phyloP scores from a whole-genome alignment of 2,329 filamentous ascomycete species.

The Alternaria ethzedia region DNA sequence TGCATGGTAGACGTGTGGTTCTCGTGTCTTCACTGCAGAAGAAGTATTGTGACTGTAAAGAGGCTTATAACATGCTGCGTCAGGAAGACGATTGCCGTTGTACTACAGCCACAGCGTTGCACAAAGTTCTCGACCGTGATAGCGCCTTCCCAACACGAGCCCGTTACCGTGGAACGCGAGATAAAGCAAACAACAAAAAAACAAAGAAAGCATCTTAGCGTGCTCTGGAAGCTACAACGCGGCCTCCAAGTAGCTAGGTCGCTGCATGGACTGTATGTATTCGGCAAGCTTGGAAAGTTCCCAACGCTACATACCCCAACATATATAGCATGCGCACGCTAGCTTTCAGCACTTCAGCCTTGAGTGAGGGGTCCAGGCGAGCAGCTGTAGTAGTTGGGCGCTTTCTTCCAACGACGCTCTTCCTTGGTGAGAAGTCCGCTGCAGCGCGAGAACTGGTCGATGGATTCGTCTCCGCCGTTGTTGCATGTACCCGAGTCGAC shows the following conservation, averaged over 20 bases:
- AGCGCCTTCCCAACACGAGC: background rate
- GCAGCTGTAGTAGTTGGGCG: slow-evolving; percentile 2
- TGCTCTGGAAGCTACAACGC: background rate
- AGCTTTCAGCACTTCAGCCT: background rate
- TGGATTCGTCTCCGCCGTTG: background rate
- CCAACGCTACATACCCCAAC: background rate
- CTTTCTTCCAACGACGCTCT: background rate
- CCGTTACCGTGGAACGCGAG: background rate
- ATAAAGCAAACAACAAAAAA: background rate
- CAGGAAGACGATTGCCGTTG: background rate
- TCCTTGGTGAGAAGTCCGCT: background rate
- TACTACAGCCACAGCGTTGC: background rate
- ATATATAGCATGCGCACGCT: background rate
- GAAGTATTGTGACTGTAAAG: background rate
- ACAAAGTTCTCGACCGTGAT: background rate
- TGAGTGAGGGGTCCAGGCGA: background rate
- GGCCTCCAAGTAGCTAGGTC: background rate
- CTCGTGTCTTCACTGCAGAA: background rate
- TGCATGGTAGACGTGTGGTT: background rate
- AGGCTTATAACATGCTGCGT: background rate
- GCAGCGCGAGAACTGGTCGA: background rate
- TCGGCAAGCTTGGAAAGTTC: background rate
- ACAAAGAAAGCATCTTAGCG: background rate
- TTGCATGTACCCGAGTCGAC: background rate
- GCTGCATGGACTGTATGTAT: background rate